Base-by-base conservation (phyloP, 371 early-diverging fungal species). In the Lichtheimia hyalospora region DNA sequence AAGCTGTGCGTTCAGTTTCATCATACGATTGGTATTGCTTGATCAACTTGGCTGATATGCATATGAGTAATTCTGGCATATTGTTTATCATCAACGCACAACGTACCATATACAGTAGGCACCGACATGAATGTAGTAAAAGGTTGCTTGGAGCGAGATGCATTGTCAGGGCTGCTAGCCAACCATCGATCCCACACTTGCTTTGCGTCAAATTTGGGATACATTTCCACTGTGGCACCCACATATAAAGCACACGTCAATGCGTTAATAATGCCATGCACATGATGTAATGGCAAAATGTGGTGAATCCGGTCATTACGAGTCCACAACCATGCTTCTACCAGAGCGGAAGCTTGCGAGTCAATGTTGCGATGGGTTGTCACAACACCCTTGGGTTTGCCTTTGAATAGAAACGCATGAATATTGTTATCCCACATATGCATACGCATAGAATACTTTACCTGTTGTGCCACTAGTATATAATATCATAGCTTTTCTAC, bases 101-200 rank as follows among this genome's bases (percentile, higher is more conserved):
- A 28, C 5, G 55, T 79, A 75, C 84, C 61, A 73, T 94, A 94
- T 24, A 94, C 90, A 5, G 94, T 92, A 1, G 96, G 96, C 2
- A 95, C 96, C 6, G 89, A 90, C 94, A 93, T 94, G 58, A 94
- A 88, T 2, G 92, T 63, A 0, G 91, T 84, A n/a, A 77, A 46
- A 1, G 52, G 40, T 13, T 74, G 57, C 13, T 41, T 18, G n/a
- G 53, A 34, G 20, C 14, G 53, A 3, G 18, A 18, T 39, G 15
- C 25, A 12, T 46, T 40, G 14, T 50, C 12, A 23, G 5, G n/a
- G 25, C 23, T 70, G 5, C 65, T 70, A 18, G 73, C 70, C 15
- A 78, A 63, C 68, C 85, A 77, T 10, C 87, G 73, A 41, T 70
- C 25, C 92, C 91, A 93, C 1, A 91, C 87, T 7, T 66, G 52